Conservation (phyloP, 208 protist genomes). For the Leptomonas pyrrhocoris region DNA sequence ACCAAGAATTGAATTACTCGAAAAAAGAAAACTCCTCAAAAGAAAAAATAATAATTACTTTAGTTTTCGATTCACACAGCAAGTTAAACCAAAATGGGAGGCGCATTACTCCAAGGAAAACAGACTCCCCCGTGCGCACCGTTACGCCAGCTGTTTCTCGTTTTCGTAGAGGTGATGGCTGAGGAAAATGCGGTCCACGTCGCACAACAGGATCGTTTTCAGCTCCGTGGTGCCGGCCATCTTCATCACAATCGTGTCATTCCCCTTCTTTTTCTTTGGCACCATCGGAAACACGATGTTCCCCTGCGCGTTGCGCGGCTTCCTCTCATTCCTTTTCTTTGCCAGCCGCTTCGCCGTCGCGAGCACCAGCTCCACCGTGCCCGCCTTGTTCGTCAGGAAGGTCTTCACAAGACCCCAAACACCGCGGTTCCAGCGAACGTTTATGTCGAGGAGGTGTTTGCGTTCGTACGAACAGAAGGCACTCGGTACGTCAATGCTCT, state of each 20-base stretch:
- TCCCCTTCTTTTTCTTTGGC: conserved; percentile 41
- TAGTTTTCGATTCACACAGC: too few species aligned
- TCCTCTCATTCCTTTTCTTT: conserved; percentile 63
- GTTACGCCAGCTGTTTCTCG: conserved; percentile 39
- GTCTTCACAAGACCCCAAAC: conserved; percentile 47
- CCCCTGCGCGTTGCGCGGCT: conserved; percentile 49
- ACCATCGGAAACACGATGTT: conserved; percentile 64
- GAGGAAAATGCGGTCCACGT: conserved; percentile 60
- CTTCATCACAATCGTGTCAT: conserved; percentile 72
- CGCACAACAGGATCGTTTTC: conserved; percentile 45
- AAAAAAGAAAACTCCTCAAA: too few species aligned
- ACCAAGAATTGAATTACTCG: too few species aligned
- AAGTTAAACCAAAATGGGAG: too few species aligned
- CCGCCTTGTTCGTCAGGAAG: conserved; percentile 54
- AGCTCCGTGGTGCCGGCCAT: conserved; percentile 46
- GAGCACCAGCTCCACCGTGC: conserved; percentile 60
- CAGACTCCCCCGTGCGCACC: too few species aligned
- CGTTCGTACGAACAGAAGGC: conserved; percentile 64
- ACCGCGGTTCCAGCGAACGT: conserved; percentile 70
- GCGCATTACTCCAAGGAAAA: too few species aligned
- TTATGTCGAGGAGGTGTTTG: conserved; percentile 70
- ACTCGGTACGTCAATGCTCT: conserved; percentile 50
- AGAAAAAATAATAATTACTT: too few species aligned
- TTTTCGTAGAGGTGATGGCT: conserved; percentile 78
- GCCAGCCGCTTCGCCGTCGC: conserved; percentile 65